Evolutionary conservation across 495 filamentous ascomycete species (phyloP), one percentile per base, ranked within the genome.

Genomic region (Parmelia sp.): DNA sequence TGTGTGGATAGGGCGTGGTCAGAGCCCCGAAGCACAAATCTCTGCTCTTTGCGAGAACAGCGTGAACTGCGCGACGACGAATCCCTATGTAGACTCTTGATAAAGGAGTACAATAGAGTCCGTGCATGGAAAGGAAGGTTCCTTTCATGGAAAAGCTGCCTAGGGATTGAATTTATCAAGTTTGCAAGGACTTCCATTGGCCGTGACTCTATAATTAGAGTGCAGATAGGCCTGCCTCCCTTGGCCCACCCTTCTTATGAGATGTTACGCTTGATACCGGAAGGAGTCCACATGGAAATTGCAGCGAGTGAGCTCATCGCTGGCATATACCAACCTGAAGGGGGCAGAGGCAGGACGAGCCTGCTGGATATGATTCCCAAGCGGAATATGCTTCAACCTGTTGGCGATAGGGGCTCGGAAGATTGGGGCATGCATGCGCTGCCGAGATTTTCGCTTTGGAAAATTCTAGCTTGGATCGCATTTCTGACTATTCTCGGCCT

Each of bases 1-100:
- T 60, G 57, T 37, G 57, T 60, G 23, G 57, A 60, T 23, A 37
- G 40, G 37, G 57, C 57, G 25, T 60, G 57, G 57, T 60, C 57
- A 60, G 57, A 60, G 37, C 57, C 29, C 37, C 57, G 57, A 37
- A 42, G 35, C 57, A 60, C 57, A 42, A 60, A 60, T 23, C 57
- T 60, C n/a, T 60, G 57, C 37, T 35, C 37, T 40, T 40, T 60
- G 17, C 57, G 40, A 60, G 29, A 42, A 31, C 4, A 31, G 11
- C 15, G 14, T 31, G 31, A 42, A 11, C 36, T 60, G 4, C 3
- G 35, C 29, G 57, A 60, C 29, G 57, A 60, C 29, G 37, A 36
- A 37, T 42, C 57, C 25, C 57, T 60, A 7, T 60, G 31, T 40
- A 31, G 37, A 25, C 57, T 11, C 40, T 37, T 60, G 37, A 60